Evolutionary conservation across 495 filamentous ascomycete genomes (phyloP).

Genomic region (Penicillium manginii): DNA sequence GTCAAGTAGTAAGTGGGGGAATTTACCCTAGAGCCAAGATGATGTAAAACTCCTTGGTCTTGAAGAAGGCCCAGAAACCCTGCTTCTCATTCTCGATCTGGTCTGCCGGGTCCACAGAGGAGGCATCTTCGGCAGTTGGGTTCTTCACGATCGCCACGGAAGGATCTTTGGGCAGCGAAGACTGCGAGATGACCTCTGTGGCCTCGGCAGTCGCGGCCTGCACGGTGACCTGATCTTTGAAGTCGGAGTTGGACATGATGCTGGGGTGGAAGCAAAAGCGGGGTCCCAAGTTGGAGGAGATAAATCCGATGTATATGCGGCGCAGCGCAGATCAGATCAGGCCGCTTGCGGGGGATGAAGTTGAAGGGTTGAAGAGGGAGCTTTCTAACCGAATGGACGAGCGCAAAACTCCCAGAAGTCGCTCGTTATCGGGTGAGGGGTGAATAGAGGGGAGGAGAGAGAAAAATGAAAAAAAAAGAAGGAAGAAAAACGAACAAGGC

Average conservation of each 20-base stretch:
- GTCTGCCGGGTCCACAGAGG: slow-evolving; percentile 33
- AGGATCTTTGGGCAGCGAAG: slow-evolving; percentile 32
- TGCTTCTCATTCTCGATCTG: slow-evolving; percentile 47
- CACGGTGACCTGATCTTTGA: slow-evolving; percentile 33
- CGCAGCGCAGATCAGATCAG: slow-evolving; percentile 3
- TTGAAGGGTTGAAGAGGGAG: slow-evolving; percentile 31
- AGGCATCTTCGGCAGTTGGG: slow-evolving; percentile 18
- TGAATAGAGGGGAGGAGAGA: slow-evolving; percentile 3
- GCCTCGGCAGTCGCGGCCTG: slow-evolving; percentile 22
- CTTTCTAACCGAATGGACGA: slow-evolving; percentile 49
- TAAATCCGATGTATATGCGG: slow-evolving; percentile 1
- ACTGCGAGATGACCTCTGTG: slow-evolving; percentile 6
- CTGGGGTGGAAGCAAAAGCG: slow-evolving; percentile 12
- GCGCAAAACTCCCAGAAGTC: slow-evolving; percentile 65
- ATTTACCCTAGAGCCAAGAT: slow-evolving; percentile 74
- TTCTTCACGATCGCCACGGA: slow-evolving; percentile 24
- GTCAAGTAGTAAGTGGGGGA: slow-evolving; percentile 4
- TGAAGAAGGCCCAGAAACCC: slow-evolving; percentile 77
- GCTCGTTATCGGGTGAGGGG: slow-evolving; percentile 38
- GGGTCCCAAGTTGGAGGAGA: slow-evolving; percentile 2
- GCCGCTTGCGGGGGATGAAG: background rate
- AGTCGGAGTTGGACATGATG: slow-evolving; percentile 29
- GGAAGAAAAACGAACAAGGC: slow-evolving; percentile 11
- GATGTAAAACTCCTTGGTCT: slow-evolving; percentile 84
- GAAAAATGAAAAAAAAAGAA: slow-evolving; percentile 2